phyloP scores from a whole-genome alignment of 2,329 filamentous ascomycete genomes.

The Botrytis medusae region DNA sequence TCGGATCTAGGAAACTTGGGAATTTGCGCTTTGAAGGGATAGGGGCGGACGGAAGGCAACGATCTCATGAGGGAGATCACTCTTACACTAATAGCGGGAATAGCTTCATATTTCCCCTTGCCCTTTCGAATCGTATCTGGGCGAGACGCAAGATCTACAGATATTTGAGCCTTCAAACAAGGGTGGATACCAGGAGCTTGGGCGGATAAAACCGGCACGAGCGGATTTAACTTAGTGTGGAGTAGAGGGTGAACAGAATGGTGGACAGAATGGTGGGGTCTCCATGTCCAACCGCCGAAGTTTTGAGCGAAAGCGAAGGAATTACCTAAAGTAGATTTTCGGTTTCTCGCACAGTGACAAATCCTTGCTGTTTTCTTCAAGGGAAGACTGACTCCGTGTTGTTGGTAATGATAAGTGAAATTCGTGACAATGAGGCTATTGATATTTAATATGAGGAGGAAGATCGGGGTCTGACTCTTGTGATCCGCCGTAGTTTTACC shows the following conservation, averaged over 20 bases:
- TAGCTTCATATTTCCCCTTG: background rate
- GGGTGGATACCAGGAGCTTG: background rate
- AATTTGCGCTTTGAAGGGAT: background rate
- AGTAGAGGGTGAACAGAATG: background rate
- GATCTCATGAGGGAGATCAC: background rate
- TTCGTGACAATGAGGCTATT: background rate
- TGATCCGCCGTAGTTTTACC: background rate
- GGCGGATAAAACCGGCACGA: conserved; percentile 9
- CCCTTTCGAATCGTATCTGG: background rate
- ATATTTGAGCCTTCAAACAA: background rate
- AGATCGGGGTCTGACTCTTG: background rate
- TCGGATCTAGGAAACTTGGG: background rate
- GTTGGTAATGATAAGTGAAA: background rate
- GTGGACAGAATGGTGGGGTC: conserved; percentile 12
- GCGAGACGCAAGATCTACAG: background rate
- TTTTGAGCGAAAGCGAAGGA: conserved; percentile 16
- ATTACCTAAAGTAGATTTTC: background rate
- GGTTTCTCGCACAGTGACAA: background rate
- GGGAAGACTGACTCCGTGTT: background rate
- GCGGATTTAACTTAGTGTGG: conserved; percentile 7
- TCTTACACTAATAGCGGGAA: background rate
- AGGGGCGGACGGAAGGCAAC: too few species aligned
- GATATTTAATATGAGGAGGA: background rate
- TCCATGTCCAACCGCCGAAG: conserved; percentile 16
- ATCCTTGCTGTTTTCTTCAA: background rate